Conservation (phyloP, 2,329 filamentous ascomycete genomes). For the Xenoacremonium recifei region DNA sequence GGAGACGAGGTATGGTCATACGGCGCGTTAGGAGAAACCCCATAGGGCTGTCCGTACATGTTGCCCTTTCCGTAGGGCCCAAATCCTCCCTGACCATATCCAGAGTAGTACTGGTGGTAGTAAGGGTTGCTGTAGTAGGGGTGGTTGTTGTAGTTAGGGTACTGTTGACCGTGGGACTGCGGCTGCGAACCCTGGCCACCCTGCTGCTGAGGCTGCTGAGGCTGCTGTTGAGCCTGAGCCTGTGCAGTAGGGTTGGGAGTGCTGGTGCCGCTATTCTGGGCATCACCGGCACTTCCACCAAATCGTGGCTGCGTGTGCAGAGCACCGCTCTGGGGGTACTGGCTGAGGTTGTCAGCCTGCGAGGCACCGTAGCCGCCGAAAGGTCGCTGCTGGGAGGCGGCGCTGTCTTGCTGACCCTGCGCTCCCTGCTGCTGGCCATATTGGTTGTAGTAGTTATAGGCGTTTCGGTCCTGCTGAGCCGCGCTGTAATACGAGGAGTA, state of each 20-base stretch:
- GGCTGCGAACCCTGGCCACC: constrained; percentile 43
- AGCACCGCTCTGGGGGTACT: constrained; percentile 70
- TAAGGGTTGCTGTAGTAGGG: constrained; percentile 63
- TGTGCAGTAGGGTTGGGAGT: constrained; percentile 78
- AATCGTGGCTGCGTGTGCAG: constrained; percentile 58
- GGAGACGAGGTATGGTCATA: constrained; percentile 57
- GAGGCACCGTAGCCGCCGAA: constrained; percentile 72
- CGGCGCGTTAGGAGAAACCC: constrained; percentile 54
- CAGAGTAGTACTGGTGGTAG: constrained; percentile 60
- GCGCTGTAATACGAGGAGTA: constrained; percentile 85
- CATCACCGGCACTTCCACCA: constrained; percentile 58
- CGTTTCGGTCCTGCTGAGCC: constrained; percentile 68
- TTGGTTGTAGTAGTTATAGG: constrained; percentile 77
- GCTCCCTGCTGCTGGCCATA: constrained; percentile 56
- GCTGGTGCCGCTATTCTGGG: constrained; percentile 83
- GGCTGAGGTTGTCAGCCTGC: constrained; percentile 63
- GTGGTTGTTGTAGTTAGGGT: constrained; percentile 51
- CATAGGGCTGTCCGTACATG: constrained; percentile 57
- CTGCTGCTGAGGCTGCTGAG: constrained; percentile 47
- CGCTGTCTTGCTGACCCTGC: constrained; percentile 72
- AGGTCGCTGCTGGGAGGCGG: constrained; percentile 68
- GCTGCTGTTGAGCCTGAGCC: constrained; percentile 46
- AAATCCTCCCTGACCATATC: constrained; percentile 52
- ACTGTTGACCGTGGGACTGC: constrained; percentile 47
- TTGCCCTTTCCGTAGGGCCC: constrained; percentile 53